Conservation (phyloP, 805 yeast species). For the Ascoidea asiatica region DNA sequence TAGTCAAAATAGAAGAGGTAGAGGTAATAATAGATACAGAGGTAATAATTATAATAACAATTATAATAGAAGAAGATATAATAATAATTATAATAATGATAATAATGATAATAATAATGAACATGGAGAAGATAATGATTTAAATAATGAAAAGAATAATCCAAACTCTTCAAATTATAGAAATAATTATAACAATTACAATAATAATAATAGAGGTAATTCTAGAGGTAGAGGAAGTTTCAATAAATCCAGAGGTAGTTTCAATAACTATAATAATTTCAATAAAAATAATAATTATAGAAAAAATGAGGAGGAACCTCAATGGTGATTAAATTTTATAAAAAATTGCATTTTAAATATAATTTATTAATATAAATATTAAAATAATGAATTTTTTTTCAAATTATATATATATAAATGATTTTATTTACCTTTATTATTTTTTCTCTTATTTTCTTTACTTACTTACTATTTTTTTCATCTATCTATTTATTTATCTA, state of each 20-base stretch:
- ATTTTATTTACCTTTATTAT: no score
- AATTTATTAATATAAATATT: no score
- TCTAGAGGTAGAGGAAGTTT: conserved; percentile 22
- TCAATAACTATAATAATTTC: conserved; percentile 4
- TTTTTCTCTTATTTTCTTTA: no score
- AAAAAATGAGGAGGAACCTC: conserved; percentile 1
- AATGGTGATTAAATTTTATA: conserved; percentile 2
- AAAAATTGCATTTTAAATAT: no score
- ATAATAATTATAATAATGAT: conserved; percentile 11
- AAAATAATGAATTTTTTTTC: no score
- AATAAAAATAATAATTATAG: not conserved
- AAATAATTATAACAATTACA: no score
- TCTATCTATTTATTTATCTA: no score
- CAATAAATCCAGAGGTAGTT: conserved; percentile 21
- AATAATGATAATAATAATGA: conserved; percentile 11
- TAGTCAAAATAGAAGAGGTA: conserved; percentile 3
- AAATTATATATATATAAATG: no score
- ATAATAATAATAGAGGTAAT: no score
- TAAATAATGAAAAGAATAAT: conserved; percentile 30
- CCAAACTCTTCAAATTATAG: no score
- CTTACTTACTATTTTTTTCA: no score
- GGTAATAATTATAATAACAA: conserved; percentile 4
- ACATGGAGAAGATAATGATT: conserved; percentile 42
- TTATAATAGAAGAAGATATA: conserved; percentile 18
- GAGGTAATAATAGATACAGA: conserved; percentile 10